A percentile compares a stretch with the other conserved stretches of the same genome.
phyloP scores from a whole-genome alignment of 345 rosid genomes.

The Moringa oleifera region DNA sequence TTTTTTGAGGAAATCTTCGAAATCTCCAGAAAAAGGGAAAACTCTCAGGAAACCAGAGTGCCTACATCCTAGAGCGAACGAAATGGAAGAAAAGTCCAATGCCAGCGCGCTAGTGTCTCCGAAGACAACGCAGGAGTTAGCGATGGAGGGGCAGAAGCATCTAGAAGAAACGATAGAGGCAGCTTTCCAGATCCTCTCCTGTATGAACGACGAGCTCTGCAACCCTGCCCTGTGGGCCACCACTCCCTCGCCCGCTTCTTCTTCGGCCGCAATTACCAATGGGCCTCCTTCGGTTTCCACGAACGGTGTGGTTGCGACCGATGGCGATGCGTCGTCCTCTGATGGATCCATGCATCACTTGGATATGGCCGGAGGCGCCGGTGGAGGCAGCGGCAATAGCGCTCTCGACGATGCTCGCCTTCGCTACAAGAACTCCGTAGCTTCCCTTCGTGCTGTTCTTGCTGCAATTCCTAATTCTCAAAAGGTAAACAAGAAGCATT shows the following conservation, averaged over 20 bases:
- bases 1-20: too few species aligned
- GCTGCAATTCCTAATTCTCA: constrained; percentile 72
- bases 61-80: background rate
- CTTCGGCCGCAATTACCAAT: constrained; percentile 15
- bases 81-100: constrained; percentile 23
- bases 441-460: constrained; percentile 85
- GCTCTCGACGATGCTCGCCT: constrained; percentile 84
- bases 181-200: constrained; percentile 72
- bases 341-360: constrained; percentile 41
- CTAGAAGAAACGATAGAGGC: constrained; percentile 85
- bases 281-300: constrained; percentile 27
- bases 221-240: constrained; percentile 81
- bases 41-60: background rate
- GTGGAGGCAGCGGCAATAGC: constrained; percentile 52
- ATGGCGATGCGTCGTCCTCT: constrained; percentile 38
- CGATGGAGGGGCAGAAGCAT: constrained; percentile 82
- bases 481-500: constrained; percentile 34
- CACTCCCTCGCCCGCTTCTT: constrained; percentile 23
- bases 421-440: constrained; percentile 72
- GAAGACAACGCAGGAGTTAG: constrained; percentile 76
- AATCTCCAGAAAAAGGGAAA: too few species aligned
- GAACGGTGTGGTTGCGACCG: too few species aligned
- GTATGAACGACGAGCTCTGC: constrained; percentile 97
- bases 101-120: constrained; percentile 18
- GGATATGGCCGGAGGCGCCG: constrained; percentile 32